Evolutionary conservation across 768 basidiomycete genomes (phyloP).

Genomic region (Boletus barrowsii): DNA sequence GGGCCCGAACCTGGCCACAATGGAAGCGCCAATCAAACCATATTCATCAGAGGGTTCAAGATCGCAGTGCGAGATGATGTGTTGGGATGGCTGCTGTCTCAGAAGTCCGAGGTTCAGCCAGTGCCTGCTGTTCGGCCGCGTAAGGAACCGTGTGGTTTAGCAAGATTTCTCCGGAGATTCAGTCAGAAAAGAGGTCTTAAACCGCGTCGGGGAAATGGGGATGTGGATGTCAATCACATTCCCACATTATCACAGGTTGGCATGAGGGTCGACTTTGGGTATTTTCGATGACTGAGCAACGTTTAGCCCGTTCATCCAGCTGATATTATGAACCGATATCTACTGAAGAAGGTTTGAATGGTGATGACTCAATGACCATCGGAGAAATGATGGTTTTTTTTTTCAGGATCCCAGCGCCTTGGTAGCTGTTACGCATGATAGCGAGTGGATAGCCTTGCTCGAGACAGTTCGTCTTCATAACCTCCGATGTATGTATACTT

Average conservation of each 20-base stretch:
- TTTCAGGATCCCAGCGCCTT: background rate
- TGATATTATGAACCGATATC: slow-evolving; percentile 3
- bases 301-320: slow-evolving; percentile 8
- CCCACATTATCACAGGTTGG: slow-evolving; percentile 3
- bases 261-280: background rate
- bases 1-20: background rate
- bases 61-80: background rate
- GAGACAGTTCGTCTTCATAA: too few relatives aligned
- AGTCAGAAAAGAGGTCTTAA: background rate
- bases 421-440: too few relatives aligned
- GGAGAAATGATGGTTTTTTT: background rate
- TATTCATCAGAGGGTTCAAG: slow-evolving; percentile 20
- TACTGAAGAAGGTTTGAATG: background rate
- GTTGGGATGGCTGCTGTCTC: background rate
- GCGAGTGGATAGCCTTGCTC: too few relatives aligned
- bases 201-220: background rate
- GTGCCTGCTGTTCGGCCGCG: background rate
- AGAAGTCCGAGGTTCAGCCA: background rate
- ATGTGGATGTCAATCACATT: background rate
- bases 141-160: too few relatives aligned
- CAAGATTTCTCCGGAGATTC: background rate
- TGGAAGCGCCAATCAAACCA: slow-evolving; percentile 13
- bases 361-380: too few relatives aligned
- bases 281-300: background rate
- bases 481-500: too few relatives aligned